These are phyloP conservation scores for Juglanconis sp. DNA, from an alignment of 2,329 filamentous ascomycete species.

Conservation along the genomic window DNA sequence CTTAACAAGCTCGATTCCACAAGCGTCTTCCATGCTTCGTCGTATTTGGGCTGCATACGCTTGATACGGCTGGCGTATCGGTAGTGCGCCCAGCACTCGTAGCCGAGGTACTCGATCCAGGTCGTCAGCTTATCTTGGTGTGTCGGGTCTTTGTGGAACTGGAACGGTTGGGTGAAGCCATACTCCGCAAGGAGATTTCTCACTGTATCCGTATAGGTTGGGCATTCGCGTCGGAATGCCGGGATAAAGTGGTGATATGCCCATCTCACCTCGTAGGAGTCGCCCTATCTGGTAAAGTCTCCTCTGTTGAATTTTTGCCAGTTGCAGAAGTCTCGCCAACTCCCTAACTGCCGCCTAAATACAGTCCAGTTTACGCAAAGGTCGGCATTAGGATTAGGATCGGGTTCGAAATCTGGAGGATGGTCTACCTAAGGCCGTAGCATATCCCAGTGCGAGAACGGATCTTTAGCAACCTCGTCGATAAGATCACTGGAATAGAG, in stretches of 20 bases:
- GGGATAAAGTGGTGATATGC: slow-evolving; percentile 18
- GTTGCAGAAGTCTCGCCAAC: slow-evolving; percentile 29
- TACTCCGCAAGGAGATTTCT: slow-evolving; percentile 28
- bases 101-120: slow-evolving; percentile 39
- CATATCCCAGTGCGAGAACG: not conserved
- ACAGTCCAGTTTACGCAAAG: no score
- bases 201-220: slow-evolving; percentile 24
- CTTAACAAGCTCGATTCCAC: slow-evolving; percentile 28
- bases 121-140: slow-evolving; percentile 32
- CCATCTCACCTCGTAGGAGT: not conserved
- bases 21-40: slow-evolving; percentile 31
- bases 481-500: not conserved
- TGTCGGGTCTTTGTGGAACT: slow-evolving; percentile 27
- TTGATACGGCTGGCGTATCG: slow-evolving; percentile 20
- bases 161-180: slow-evolving; percentile 26
- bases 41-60: slow-evolving; percentile 21
- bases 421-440: slow-evolving; percentile 1
- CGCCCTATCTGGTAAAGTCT: no score
- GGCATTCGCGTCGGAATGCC: not conserved
- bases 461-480: not conserved
- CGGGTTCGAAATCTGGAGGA: no score
- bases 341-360: no score
- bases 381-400: no score
- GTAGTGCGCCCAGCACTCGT: slow-evolving; percentile 21
- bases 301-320: slow-evolving; percentile 28